Evolutionary conservation across 169 alveolate genomes (phyloP), one percentile per base, ranked within the genome.

Genomic region (Cryptosporidium baileyi): DNA sequence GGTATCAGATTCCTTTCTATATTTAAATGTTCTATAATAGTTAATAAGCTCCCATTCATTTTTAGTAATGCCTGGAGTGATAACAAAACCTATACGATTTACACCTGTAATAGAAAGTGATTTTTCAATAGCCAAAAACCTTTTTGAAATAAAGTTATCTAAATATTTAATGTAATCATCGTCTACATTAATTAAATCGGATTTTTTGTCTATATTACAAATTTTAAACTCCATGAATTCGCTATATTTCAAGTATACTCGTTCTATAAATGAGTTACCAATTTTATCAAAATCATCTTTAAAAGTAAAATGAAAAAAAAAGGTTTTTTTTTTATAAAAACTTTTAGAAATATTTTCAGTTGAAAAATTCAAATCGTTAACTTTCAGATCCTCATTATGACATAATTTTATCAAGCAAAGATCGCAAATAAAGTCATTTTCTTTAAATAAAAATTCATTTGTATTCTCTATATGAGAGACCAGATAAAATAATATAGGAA

Each of bases 1-100:
- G 49, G 49, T 22, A 57, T 74, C 41, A n/a, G 24, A 17, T 17
- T 74, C 59, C 32, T 19, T 32, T 32, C 85, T 74, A 19, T 36
- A 54, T 13, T 32, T n/a, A 22, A 51, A 34, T 5, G 43, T 38
- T 11, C 38, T 52, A 24, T 51, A 57, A 19, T 36, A 19, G 28
- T 74, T 19, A 36, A 74, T 19, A 17, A 74, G 34, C 24, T 30
- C 54, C 85, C 85, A 74, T 24, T 51, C 67, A 19, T n/a, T 8
- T 17, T 15, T 44, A 9, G 74, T 74, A 22, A 59, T 54, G 32
- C 67, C 60, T 15, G 85, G 85, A 74, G 67, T 52, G 13, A 74
- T 34, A 11, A 74, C 17, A 5, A 74, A 74, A 11, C 61, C 85
- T 4, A 74, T 67, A 13, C 32, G 52, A 34, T 65, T 65, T 26